Evolutionary conservation across 1,139 yeast genomes (phyloP), one percentile per base, ranked within the genome.

Genomic region (Ogataea hybrid): DNA sequence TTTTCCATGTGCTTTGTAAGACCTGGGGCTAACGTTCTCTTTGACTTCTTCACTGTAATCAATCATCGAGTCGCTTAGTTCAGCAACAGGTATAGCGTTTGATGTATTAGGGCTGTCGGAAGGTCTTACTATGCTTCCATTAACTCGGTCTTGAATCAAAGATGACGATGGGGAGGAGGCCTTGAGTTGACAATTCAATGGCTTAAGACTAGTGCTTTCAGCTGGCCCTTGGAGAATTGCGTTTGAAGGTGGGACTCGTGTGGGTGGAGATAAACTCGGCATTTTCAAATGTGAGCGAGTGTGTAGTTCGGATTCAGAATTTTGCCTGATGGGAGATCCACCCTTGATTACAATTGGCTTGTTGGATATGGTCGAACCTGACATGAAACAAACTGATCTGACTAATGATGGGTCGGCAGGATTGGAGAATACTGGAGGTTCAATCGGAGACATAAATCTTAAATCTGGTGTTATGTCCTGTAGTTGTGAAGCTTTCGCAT

Each of bases 51-150:
- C 57, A n/a, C 53, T 50, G 28, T 51, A 45, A 14, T 57, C 59
- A 28, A 58, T 46, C 44, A 58, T 50, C 5, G 62, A 59, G 37
- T 60, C 64, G 41, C 61, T 59, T 25, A 54, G 37, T 32, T 51
- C 56, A 16, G 52, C 51, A 21, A 56, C 54, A 20, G 12, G 27
- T 10, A n/a, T n/a, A 23, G 3, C n/a, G 12, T 23, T 23, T 12
- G 27, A 7, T 18, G 20, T 6, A 18, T 5, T 7, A 27, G 39
- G n/a, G 23, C 32, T 17, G 33, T n/a, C 6, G 20, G 8, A 18
- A 2, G 20, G 20, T 6, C 20, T 18, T 7, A 18, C 20, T 18
- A 6, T 18, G 7, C 20, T 18, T 18, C 7, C 20, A 18, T 18
- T 18, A 6, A 18, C 20, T 8, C 20, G 7, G 6, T 18, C 20